phyloP scores from a whole-genome alignment of 1,284 basidiomycete species.

The Ustilago tritici region DNA sequence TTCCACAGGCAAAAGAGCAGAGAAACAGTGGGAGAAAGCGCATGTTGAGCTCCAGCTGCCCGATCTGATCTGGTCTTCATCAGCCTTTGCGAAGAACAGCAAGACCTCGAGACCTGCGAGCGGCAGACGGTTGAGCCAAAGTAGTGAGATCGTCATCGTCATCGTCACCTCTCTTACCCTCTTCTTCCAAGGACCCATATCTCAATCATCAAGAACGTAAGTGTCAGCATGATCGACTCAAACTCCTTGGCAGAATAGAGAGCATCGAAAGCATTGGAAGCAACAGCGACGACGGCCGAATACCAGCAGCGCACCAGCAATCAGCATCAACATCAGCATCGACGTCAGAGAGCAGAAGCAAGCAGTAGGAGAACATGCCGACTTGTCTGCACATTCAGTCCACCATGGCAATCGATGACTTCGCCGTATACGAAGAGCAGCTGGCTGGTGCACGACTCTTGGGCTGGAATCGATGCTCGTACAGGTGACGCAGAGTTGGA shows the following conservation, averaged over 20 bases:
- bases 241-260: not conserved
- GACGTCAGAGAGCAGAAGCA: not conserved
- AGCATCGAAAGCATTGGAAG: not conserved
- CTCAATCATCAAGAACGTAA: slow-evolving; percentile 50
- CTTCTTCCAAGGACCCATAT: slow-evolving; percentile 28
- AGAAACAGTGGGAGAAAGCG: not conserved
- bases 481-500: no score
- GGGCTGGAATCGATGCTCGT: no score
- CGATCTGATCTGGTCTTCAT: not conserved
- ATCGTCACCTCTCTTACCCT: slow-evolving; percentile 2
- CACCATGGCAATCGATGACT: no score
- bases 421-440: no score
- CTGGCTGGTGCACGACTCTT: no score
- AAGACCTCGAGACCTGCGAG: not conserved
- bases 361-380: not conserved
- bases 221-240: slow-evolving; percentile 5
- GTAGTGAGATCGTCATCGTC: slow-evolving; percentile 25
- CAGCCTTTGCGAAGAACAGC: slow-evolving; percentile 3
- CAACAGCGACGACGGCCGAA: not conserved
- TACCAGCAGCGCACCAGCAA: slow-evolving; percentile 1
- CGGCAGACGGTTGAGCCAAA: not conserved
- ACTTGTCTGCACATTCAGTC: not conserved
- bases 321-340: not conserved
- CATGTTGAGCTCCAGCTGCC: not conserved
- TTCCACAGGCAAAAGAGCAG: not conserved